These are phyloP conservation scores for Fusarium mundagurra DNA, from an alignment of 2,329 filamentous ascomycete genomes.

Conservation along the genomic window DNA sequence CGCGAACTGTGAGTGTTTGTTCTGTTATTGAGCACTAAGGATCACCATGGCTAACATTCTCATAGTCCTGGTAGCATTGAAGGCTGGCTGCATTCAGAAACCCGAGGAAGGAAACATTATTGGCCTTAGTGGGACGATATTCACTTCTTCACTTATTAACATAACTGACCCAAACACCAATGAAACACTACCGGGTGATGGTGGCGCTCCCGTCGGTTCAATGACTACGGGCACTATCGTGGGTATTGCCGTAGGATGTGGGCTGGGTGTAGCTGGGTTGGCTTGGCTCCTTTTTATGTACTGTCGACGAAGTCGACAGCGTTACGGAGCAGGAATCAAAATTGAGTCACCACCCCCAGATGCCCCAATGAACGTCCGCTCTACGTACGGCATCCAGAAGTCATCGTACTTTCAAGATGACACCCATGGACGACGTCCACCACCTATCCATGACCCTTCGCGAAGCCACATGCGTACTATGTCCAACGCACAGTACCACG, in stretches of 20 bases:
- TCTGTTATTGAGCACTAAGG: too few relatives aligned
- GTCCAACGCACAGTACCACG: constrained; percentile 22
- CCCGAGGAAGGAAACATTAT: constrained; percentile 52
- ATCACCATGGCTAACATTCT: too few relatives aligned
- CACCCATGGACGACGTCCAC: background rate
- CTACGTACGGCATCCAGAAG: constrained; percentile 22
- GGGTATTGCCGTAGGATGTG: constrained; percentile 61
- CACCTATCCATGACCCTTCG: background rate
- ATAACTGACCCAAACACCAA: constrained; percentile 51
- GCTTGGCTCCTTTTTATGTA: constrained; percentile 58
- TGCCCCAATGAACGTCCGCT: constrained; percentile 12
- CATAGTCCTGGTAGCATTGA: constrained; percentile 58
- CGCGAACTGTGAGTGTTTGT: constrained; percentile 55
- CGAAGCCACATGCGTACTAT: background rate
- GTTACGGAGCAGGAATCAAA: constrained; percentile 5
- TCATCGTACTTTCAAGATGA: background rate
- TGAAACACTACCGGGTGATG: constrained; percentile 40
- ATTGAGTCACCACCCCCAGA: constrained; percentile 17
- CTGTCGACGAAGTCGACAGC: constrained; percentile 48
- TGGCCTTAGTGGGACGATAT: constrained; percentile 56
- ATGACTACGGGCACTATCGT: constrained; percentile 62
- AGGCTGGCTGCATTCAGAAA: constrained; percentile 59
- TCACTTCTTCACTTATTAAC: constrained; percentile 50
- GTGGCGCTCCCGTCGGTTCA: constrained; percentile 29
- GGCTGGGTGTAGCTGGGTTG: constrained; percentile 54